Evolutionary conservation across 495 filamentous ascomycete genomes (phyloP), one percentile per base, ranked within the genome.

Genomic region (Rusavskia elegans): DNA sequence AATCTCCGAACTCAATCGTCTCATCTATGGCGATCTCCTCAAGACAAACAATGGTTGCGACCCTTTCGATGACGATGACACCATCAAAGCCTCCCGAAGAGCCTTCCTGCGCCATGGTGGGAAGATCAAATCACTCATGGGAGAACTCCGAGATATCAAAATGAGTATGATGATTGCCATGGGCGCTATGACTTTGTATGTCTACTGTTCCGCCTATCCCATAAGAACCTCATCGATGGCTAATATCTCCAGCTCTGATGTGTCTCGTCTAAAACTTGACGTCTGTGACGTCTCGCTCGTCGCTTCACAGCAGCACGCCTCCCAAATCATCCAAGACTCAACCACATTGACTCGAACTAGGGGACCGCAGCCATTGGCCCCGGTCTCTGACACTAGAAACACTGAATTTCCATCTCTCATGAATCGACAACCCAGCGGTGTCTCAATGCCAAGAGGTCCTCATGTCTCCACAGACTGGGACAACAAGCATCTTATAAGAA

Each of bases 101-200:
- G 44, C 23, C 35, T 53, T 53, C 51, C 16, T 53, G 17, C 41
- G 27, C 14, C 21, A 53, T 10, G 17, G 32, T 21, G 44, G 44
- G 4, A 53, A 49, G 44, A 20, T 53, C 23, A 38, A 53, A 25
- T 16, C 51, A 21, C 36, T 53, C n/a, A 36, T 20, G 19, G 32
- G 7, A 11, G 51, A 53, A 14, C 2, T 53, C 14, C 51, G 42
- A 21, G 51, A 53, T 11, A 29, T 53, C 51, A 53, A 53, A 23
- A 42, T 49, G 23, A 53, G 44, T 38, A 20, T 53, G 13, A 11
- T 53, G 42, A 20, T 53, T 37, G 32, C 51, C 16, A 39, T 53
- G 17, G 51, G 44, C 11, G 36, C 51, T 8, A n/a, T 53, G 32
- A 53, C 44, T 19, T 49, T 53, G 51, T 53, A 35, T 35, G 32